Evolutionary conservation across 495 filamentous ascomycete species (phyloP).

Genomic region (Daldinia childiae): DNA sequence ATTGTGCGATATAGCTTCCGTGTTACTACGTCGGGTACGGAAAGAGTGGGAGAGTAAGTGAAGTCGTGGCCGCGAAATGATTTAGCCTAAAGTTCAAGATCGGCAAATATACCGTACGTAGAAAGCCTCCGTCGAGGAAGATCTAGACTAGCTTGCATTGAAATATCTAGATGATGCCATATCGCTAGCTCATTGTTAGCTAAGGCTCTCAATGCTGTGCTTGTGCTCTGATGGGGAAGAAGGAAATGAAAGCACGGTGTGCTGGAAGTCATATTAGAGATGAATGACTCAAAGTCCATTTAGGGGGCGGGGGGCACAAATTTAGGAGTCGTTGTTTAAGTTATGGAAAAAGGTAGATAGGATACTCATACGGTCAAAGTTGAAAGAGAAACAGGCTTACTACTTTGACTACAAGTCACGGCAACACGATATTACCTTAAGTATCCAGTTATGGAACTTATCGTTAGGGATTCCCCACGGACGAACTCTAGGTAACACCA

Average conservation of each 20-base stretch:
- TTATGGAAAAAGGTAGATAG: neutral
- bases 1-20: slow-evolving; percentile 10
- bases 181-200: neutral
- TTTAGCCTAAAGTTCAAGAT: slow-evolving; percentile 35
- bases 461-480: neutral
- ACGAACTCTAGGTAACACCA: neutral
- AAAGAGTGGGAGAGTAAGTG: neutral
- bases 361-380: neutral
- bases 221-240: neutral
- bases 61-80: slow-evolving; percentile 9
- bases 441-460: neutral
- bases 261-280: too few species aligned
- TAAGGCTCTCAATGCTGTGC: neutral
- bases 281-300: too few species aligned
- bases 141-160: neutral
- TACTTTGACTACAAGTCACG: neutral
- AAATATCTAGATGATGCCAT: neutral
- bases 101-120: slow-evolving; percentile 11
- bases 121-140: neutral
- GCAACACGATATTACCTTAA: neutral
- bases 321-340: too few species aligned
- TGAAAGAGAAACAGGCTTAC: neutral
- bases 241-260: neutral
- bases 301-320: too few species aligned
- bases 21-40: slow-evolving; percentile 14